Base-by-base conservation (phyloP, 2,329 filamentous ascomycete genomes). In the Torrubiellomyces zombiae region DNA sequence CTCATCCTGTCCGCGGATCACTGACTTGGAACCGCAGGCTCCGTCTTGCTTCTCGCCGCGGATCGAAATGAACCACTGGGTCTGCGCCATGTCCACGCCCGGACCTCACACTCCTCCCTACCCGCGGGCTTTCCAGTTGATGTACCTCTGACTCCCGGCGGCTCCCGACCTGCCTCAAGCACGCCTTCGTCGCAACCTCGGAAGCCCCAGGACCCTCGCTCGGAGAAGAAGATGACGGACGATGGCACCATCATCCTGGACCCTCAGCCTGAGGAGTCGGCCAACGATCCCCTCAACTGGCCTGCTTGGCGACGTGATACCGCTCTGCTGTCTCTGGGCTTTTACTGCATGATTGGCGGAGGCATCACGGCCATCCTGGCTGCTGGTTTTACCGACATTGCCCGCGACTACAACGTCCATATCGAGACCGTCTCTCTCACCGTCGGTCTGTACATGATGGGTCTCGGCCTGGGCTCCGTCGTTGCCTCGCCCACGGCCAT, bases 271-370 rank as follows among this genome's bases (percentile, higher is more conserved):
- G 83, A 94, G 31, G 83, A 94, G 25, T 83, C 80, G 0, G 58
- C 64, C 25, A 94, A 95, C 36, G 86, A 95, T 40, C 86, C 86
- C 1, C 55, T 95, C 28, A 95, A 95, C 46, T 95, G 86, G 86
- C 73, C 79, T 0, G 55, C 63, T 6, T 81, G 80, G 73, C 68
- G 81, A 20, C 64, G 86, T 47, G 82, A 95, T 47, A 49, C 63
- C 14, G 81, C 86, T 1, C 53, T 95, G 32, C 39, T 92, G 1
- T 86, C 77, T 0, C 58, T 95, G 4, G 86, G 86, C 1, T 75
- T 93, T 40, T 93, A 92, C 50, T 93, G 83, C 49, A 78, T 94
- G 71, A 53, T 94, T 11, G 86, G 86, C 28, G 86, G 86, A 20
- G 86, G 86, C 21, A 91, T 92, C 58, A 94, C 85, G 0, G 79